These are phyloP conservation scores for Colletotrichum lupini DNA, from an alignment of 2,329 filamentous ascomycete species.

Conservation along the genomic window DNA sequence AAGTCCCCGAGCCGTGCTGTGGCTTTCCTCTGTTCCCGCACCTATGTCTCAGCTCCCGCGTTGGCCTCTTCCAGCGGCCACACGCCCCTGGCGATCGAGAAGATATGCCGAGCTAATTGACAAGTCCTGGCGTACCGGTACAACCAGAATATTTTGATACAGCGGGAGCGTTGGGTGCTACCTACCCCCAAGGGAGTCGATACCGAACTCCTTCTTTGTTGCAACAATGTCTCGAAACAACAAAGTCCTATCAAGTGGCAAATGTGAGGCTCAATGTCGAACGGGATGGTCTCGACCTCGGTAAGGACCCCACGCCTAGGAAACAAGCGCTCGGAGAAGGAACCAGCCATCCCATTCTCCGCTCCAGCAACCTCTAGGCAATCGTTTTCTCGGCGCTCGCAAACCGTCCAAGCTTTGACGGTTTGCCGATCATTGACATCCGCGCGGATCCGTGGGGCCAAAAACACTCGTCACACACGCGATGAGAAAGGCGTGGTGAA, in stretches of 20 bases:
- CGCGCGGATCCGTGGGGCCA: constrained; percentile 23
- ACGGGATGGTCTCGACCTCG: neutral
- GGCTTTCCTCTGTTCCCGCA: neutral
- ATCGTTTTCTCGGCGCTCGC: neutral
- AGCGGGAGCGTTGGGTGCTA: neutral
- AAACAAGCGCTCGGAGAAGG: neutral
- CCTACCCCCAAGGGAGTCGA: neutral
- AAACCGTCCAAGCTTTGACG: neutral
- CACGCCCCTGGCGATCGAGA: neutral
- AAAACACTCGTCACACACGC: neutral
- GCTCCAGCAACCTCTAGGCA: neutral
- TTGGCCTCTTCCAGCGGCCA: constrained; percentile 24
- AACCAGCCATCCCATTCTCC: neutral
- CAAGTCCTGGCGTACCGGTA: neutral
- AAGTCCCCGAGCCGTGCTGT: constrained; percentile 9
- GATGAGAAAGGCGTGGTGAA: constrained; percentile 6
- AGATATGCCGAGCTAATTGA: neutral
- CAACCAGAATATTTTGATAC: neutral
- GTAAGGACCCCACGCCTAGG: neutral
- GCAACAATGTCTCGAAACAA: constrained; percentile 7
- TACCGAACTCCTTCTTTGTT: constrained; percentile 3
- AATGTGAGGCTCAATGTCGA: constrained; percentile 23
- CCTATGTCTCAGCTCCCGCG: constrained; percentile 14
- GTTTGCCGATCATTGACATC: constrained; percentile 22
- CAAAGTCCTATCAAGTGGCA: constrained; percentile 19